Evolutionary conservation across 2,329 filamentous ascomycete genomes (phyloP).

Genomic region (Calcarisporium arbuscula): DNA sequence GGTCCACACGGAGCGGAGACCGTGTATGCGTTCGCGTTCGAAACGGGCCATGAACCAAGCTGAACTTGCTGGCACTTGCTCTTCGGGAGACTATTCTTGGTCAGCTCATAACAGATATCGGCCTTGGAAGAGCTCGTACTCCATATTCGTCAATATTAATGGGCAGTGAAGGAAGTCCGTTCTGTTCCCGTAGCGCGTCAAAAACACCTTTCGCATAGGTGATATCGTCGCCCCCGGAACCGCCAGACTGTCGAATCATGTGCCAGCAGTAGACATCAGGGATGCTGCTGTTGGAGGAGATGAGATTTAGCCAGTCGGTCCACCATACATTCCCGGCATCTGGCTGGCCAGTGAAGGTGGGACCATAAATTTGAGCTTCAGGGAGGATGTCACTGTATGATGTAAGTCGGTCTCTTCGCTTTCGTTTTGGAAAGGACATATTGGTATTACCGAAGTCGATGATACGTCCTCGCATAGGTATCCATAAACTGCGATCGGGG

Average conservation of each 20-base stretch:
- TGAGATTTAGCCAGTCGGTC: conserved; percentile 5
- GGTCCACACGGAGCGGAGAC: conserved; percentile 4
- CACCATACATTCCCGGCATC: conserved; percentile 7
- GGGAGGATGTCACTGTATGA: conserved; percentile 2
- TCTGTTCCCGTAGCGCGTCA: conserved; percentile 2
- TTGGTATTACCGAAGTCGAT: not conserved
- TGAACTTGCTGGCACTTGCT: conserved; percentile 6
- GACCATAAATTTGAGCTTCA: conserved; percentile 6
- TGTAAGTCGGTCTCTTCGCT: not conserved
- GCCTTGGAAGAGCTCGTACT: not conserved
- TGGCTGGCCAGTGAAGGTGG: conserved; percentile 5
- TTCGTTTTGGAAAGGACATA: not conserved
- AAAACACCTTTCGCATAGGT: conserved; percentile 3
- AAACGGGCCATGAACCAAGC: conserved; percentile 7
- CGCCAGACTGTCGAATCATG: conserved; percentile 4
- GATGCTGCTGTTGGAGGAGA: conserved; percentile 1
- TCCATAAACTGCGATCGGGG: conserved; percentile 3
- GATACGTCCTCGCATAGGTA: conserved; percentile 3
- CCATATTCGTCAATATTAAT: conserved; percentile 7
- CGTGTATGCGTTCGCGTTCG: conserved; percentile 5
- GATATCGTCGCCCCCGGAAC: conserved; percentile 4
- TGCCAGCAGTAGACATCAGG: conserved; percentile 8
- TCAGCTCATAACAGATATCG: not conserved
- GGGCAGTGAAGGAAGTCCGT: conserved; percentile 2
- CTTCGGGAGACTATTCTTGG: conserved; percentile 2